Base-by-base conservation (phyloP, 495 filamentous ascomycete genomes). In the Neurospora sp. region DNA sequence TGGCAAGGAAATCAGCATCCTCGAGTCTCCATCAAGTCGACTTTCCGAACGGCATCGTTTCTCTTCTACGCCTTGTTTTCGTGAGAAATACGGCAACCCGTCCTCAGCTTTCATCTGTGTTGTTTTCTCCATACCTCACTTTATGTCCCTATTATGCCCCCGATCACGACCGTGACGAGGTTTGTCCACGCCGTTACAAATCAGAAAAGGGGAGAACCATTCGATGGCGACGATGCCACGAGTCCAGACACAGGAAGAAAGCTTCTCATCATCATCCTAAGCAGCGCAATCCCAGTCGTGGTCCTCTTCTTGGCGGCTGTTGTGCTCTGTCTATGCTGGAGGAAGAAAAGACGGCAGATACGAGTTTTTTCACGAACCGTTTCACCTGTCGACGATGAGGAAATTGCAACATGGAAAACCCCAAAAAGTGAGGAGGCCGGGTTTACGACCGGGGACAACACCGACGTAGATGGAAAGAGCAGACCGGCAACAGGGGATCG, bases 371-470 rank as follows among this genome's bases (percentile, higher is more conserved):
- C 79, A 5, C 79, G 85, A 66, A 84, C 83, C 46, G 81, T 86
- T 42, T 82, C 85, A 0, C 85, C 85, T 11, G 85, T 87, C 74
- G 85, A 84, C 69, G 85, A 87, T 73, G 85, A 87, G 41, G 85
- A 87, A 75, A 87, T 87, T 70, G 85, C 82, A 54, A 84, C 83
- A 23, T 87, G 85, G 85, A 87, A 86, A 69, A 76, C 79, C 12
- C 77, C 81, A 1, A 71, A 77, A 23, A 71, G 38, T 31, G 79
- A 81, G 42, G 79, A 81, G 72, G 72, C 46, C 16, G 71, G 62
- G 3, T 72, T 73, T 39, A 72, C 41, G 39, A 73, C 60, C 70
- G 76, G 37, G 18, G 76, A 76, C 20, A 18, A 66, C 27, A 76
- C 77, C 16, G 79, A 77, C 39, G 70, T 72, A 11, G 78, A 75